phyloP scores from a whole-genome alignment of 305 asterid genomes.

The Plantago rigida region DNA sequence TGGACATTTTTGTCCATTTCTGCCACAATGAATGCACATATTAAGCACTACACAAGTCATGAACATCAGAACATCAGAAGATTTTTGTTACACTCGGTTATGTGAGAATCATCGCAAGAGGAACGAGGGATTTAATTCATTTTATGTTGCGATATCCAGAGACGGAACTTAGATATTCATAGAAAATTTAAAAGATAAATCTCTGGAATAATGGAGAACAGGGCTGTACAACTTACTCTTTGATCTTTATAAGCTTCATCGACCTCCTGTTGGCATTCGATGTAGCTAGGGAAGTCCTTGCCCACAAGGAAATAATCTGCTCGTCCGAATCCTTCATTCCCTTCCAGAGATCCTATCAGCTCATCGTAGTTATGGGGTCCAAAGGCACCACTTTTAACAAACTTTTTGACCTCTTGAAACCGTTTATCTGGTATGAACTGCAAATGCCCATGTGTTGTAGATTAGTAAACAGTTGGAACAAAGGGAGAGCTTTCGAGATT shows the following conservation, averaged over 20 bases:
- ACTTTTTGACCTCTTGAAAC: slow-evolving; percentile 70
- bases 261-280: slow-evolving; percentile 85
- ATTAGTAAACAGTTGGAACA: slow-evolving; percentile 8
- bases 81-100: too few species aligned
- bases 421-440: slow-evolving; percentile 75
- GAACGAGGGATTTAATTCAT: too few species aligned
- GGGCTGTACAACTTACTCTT: slow-evolving; percentile 34
- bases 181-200: background rate
- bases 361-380: slow-evolving; percentile 56
- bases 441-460: slow-evolving; percentile 20
- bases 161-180: background rate
- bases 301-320: slow-evolving; percentile 95
- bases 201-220: slow-evolving; percentile 1
- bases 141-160: background rate
- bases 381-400: slow-evolving; percentile 64
- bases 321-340: slow-evolving; percentile 75
- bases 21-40: slow-evolving; percentile 27
- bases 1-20: slow-evolving; percentile 88
- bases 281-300: slow-evolving; percentile 86
- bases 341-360: slow-evolving; percentile 77
- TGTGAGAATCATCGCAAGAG: too few species aligned
- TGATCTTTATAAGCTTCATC: slow-evolving; percentile 74
- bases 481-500: background rate
- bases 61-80: background rate
- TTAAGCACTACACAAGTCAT: slow-evolving; percentile 19